Base-by-base conservation (phyloP, 2,329 filamentous ascomycete species). In the Aspergillus puulaauensis region DNA sequence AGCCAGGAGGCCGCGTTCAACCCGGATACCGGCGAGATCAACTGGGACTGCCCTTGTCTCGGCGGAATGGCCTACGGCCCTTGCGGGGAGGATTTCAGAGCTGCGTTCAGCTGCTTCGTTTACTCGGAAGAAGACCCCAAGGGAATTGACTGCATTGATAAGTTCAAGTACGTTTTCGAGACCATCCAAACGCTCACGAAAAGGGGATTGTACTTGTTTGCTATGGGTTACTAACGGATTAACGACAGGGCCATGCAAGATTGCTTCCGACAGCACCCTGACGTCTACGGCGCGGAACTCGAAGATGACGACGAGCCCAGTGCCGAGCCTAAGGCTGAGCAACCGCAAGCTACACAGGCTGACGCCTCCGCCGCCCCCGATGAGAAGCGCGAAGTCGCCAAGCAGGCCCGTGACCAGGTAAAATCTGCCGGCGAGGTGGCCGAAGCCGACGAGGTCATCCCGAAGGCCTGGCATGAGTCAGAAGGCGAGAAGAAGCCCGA, bases 81-180 rank as follows among this genome's bases (percentile, higher is more conserved):
- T 54, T 99, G 95, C 73, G 95, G 95, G 48, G 91, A 96, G 73
- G 88, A 98, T 70, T 99, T 99, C 84, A 92, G 89, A 80, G 87
- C 88, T 23, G 95, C 95, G 0, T 99, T 99, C 70, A 96, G 92
- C 84, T 99, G 95, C 80, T 99, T 99, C 70, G 92, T 99, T n/a
- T 95, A 88, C 79, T 96, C 91, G 3, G 87, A 86, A 43, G 91
- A 96, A 73, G 95, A 99, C 73, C 93, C 93, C 37, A 99, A 99
- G 86, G 93, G 93, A 52, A 93, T 96, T 80, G 92, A 97, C 73
- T 97, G 93, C 79, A 95, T 97, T 71, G 92, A 96, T 27, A 96
- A 95, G 79, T 97, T 97, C 83, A 93, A 96, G 91, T 95, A 82
- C 47, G 89, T 83, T 46, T 7, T 3, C 41, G 4, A 3, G 8